These are phyloP conservation scores for Magnusiomyces suaveolens DNA, from an alignment of 1,139 yeast species.

Conservation along the genomic window DNA sequence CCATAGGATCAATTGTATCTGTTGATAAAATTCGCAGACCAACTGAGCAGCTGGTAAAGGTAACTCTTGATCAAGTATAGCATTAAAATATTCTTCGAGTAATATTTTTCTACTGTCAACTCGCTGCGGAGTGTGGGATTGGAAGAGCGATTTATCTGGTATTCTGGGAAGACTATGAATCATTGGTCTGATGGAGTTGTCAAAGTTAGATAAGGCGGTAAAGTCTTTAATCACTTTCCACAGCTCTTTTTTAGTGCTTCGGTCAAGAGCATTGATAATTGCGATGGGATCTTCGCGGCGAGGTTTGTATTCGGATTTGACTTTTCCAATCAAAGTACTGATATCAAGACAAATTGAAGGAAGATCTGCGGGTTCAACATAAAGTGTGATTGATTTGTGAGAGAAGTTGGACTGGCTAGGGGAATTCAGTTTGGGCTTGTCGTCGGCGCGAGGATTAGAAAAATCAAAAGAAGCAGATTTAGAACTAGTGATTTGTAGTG, in stretches of 20 bases:
- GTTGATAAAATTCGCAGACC: slow-evolving; percentile 60
- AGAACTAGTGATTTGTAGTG: slow-evolving; percentile 1
- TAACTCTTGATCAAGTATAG: slow-evolving; percentile 37
- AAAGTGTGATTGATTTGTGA: slow-evolving; percentile 30
- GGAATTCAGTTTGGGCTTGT: too few relatives aligned
- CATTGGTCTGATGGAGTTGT: slow-evolving; percentile 44
- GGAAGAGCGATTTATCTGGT: slow-evolving; percentile 50
- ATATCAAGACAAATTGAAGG: slow-evolving; percentile 52
- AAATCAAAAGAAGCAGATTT: neutral
- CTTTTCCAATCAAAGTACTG: slow-evolving; percentile 41
- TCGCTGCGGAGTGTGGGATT: slow-evolving; percentile 51
- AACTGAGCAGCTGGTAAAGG: slow-evolving; percentile 46
- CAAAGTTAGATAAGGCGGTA: slow-evolving; percentile 47
- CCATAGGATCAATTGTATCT: slow-evolving; percentile 57
- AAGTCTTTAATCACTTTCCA: slow-evolving; percentile 62
- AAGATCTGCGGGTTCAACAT: slow-evolving; percentile 59
- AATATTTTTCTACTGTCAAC: slow-evolving; percentile 52
- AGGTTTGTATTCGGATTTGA: slow-evolving; percentile 24
- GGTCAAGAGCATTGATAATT: slow-evolving; percentile 53
- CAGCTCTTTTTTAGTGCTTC: slow-evolving; percentile 51
- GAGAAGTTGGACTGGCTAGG: too few relatives aligned
- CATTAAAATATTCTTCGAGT: slow-evolving; percentile 51
- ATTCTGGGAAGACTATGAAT: slow-evolving; percentile 42
- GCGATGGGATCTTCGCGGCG: slow-evolving; percentile 46
- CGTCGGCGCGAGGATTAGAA: neutral